Evolutionary conservation across 2,329 filamentous ascomycete genomes (phyloP).

Genomic region (Dichotomopilus funicola): DNA sequence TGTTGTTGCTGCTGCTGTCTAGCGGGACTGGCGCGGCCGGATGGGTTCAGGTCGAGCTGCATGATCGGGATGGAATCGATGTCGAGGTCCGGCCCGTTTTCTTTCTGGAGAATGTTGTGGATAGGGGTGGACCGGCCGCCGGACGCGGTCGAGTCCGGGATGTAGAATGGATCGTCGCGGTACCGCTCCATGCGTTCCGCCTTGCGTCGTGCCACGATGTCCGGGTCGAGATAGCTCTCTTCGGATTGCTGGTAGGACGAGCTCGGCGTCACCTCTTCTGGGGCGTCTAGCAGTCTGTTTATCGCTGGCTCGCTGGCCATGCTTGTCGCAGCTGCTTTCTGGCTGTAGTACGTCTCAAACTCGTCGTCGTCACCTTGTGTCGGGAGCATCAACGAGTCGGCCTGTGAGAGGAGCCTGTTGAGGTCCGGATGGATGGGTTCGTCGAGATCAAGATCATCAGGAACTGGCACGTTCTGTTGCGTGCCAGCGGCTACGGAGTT

Average conservation of each 20-base stretch:
- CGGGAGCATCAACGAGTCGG: slow-evolving; percentile 43
- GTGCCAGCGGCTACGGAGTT: slow-evolving; percentile 83
- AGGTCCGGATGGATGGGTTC: slow-evolving; percentile 74
- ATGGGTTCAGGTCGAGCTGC: slow-evolving; percentile 60
- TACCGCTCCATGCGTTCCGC: slow-evolving; percentile 75
- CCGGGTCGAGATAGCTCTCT: slow-evolving; percentile 63
- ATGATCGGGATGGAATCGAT: slow-evolving; percentile 95
- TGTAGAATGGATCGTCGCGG: slow-evolving; percentile 94
- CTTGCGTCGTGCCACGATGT: slow-evolving; percentile 66
- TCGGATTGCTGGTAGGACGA: slow-evolving; percentile 54
- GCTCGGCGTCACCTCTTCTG: slow-evolving; percentile 34
- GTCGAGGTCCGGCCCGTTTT: slow-evolving; percentile 74
- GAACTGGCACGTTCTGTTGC: slow-evolving; percentile 78
- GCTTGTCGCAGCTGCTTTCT: slow-evolving; percentile 45
- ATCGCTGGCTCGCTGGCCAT: slow-evolving; percentile 50
- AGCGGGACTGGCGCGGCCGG: slow-evolving; percentile 13
- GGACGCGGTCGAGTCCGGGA: slow-evolving; percentile 36
- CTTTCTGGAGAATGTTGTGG: slow-evolving; percentile 65
- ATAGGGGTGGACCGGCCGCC: slow-evolving; percentile 64
- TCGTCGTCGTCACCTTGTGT: slow-evolving; percentile 57
- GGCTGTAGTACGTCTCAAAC: slow-evolving; percentile 61
- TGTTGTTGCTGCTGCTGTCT: slow-evolving; percentile 14
- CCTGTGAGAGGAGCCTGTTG: slow-evolving; percentile 56
- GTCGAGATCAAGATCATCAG: slow-evolving; percentile 70
- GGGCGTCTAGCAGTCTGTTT: slow-evolving; percentile 41